A percentile compares a stretch with the other conserved stretches of the same genome.
phyloP scores from a whole-genome alignment of 495 filamentous ascomycete species.

The Talaromyces wortmannii region DNA sequence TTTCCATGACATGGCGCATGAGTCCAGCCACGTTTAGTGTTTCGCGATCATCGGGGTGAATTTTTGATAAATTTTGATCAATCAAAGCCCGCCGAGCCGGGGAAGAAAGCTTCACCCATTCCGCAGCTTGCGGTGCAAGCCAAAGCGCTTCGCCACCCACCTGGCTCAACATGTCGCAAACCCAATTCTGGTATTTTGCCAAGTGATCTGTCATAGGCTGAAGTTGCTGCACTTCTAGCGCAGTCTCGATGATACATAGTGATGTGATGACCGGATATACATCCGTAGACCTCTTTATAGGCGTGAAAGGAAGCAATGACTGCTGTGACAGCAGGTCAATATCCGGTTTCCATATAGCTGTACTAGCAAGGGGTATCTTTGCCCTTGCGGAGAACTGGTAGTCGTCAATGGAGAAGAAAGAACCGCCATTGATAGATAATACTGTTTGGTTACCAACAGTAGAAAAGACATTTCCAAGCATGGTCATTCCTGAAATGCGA shows the following conservation, averaged over 20 bases:
- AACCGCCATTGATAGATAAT: not conserved
- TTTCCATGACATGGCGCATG: not conserved
- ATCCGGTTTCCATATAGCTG: not conserved
- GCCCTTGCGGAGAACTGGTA: too few relatives aligned
- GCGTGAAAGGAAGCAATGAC: not conserved
- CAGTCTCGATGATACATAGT: not conserved
- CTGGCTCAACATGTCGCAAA: not conserved
- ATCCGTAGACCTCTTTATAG: not conserved
- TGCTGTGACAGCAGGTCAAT: not conserved
- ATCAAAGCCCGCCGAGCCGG: not conserved
- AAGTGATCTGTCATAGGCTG: not conserved
- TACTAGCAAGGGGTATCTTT: not conserved
- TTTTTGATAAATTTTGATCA: not conserved
- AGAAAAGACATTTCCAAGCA: not conserved
- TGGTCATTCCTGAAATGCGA: not conserved
- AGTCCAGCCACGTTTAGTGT: not conserved
- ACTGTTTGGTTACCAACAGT: not conserved
- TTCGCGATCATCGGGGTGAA: not conserved
- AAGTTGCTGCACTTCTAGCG: not conserved
- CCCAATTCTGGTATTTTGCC: not conserved
- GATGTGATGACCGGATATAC: not conserved
- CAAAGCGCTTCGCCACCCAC: not conserved
- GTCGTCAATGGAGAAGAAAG: not conserved
- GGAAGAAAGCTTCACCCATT: not conserved
- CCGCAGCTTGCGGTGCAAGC: not conserved